Conservation (phyloP, 768 basidiomycete genomes). For the Amanita fuliginea region DNA sequence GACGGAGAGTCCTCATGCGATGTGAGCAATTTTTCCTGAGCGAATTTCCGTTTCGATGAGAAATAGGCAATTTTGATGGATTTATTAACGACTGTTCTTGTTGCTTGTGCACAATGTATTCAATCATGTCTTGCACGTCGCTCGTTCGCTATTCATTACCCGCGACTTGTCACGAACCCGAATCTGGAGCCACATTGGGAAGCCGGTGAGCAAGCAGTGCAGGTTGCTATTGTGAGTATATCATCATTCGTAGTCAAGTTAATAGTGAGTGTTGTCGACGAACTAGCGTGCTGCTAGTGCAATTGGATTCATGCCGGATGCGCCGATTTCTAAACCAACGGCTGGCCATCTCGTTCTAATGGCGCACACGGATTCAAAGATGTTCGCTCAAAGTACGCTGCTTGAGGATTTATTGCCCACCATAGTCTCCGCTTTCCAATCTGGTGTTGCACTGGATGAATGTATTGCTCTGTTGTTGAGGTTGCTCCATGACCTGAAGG, state of each 20-base stretch:
- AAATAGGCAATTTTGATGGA: slow-evolving; percentile 13
- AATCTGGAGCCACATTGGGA: slow-evolving; percentile 23
- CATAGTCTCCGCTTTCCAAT: slow-evolving; percentile 13
- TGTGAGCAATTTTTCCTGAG: slow-evolving; percentile 14
- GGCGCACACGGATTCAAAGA: slow-evolving; percentile 19
- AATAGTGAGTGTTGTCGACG: neutral
- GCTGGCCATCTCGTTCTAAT: slow-evolving; percentile 24
- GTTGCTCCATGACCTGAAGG: slow-evolving; percentile 17
- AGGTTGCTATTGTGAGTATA: slow-evolving; percentile 27
- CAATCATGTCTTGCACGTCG: slow-evolving; percentile 34
- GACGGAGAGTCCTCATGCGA: slow-evolving; percentile 18
- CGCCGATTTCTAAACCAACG: slow-evolving; percentile 15
- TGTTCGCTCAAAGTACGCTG: neutral
- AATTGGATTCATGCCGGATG: slow-evolving; percentile 17
- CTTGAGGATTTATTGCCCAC: neutral
- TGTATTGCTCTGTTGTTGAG: slow-evolving; percentile 44
- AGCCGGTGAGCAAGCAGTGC: slow-evolving; percentile 26
- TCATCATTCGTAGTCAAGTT: neutral
- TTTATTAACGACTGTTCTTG: slow-evolving; percentile 14
- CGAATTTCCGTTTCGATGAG: neutral
- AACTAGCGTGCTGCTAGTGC: slow-evolving; percentile 23
- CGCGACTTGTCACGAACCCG: slow-evolving; percentile 29
- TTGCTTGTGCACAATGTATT: slow-evolving; percentile 25
- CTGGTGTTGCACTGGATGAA: slow-evolving; percentile 46
- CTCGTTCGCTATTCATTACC: slow-evolving; percentile 32